Percentiles rank a stretch among this genome's conserved stretches.
phyloP scores from a whole-genome alignment of 768 basidiomycete species.

The Xerocomus spinulosus region DNA sequence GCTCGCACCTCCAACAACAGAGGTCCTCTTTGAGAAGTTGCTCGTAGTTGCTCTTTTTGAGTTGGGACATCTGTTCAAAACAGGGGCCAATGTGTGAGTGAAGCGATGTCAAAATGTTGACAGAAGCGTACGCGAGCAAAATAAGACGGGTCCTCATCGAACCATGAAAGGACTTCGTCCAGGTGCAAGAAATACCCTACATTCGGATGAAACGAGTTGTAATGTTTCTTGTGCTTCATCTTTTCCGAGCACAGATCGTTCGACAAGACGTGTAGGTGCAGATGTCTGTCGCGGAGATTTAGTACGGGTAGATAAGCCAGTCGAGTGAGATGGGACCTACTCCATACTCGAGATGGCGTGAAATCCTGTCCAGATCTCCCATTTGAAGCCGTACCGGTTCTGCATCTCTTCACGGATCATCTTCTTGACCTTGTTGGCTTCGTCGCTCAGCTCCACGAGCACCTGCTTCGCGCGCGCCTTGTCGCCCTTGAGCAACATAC shows the following conservation, averaged over 20 bases:
- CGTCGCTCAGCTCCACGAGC: slow-evolving; percentile 48
- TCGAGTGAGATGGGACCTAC: slow-evolving; percentile 41
- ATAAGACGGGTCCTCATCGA: slow-evolving; percentile 58
- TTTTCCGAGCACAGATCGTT: slow-evolving; percentile 63
- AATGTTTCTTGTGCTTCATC: slow-evolving; percentile 86
- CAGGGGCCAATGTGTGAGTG: neutral
- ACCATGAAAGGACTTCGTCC: slow-evolving; percentile 77
- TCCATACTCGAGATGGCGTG: slow-evolving; percentile 84
- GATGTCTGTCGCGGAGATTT: slow-evolving; percentile 45
- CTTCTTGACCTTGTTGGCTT: slow-evolving; percentile 49
- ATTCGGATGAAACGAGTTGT: slow-evolving; percentile 86
- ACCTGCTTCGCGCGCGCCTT: slow-evolving; percentile 51
- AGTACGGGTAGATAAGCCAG: neutral
- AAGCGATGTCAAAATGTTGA: neutral
- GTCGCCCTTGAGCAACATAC: slow-evolving; percentile 50
- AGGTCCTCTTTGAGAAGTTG: slow-evolving; percentile 62
- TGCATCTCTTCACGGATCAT: slow-evolving; percentile 81
- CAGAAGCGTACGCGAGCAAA: slow-evolving; percentile 43
- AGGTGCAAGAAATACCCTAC: slow-evolving; percentile 80
- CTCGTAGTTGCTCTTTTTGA: slow-evolving; percentile 55
- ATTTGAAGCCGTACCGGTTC: slow-evolving; percentile 64
- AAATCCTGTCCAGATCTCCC: slow-evolving; percentile 79
- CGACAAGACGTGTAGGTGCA: slow-evolving; percentile 85
- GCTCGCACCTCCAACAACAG: slow-evolving; percentile 65
- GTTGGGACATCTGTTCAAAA: slow-evolving; percentile 44